Conservation (phyloP, 352 stramenopile genomes). For the Phytopythium litorale region DNA sequence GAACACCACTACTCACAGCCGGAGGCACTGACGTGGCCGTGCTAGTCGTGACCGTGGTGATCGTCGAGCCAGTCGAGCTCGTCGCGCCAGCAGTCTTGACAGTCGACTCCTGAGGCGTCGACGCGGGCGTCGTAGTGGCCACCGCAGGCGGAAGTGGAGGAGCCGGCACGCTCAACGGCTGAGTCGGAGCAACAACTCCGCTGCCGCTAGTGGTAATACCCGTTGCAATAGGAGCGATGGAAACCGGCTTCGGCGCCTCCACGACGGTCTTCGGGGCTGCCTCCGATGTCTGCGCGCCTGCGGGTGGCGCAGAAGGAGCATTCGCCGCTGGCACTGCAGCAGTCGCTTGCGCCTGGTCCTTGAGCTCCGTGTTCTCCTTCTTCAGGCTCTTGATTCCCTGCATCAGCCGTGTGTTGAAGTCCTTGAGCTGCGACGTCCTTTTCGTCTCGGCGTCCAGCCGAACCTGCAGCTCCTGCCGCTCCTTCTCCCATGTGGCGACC, state of each 20-base stretch:
- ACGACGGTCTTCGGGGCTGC: background rate
- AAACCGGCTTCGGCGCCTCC: constrained; percentile 11
- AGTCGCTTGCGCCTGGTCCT: constrained; percentile 30
- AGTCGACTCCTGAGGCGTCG: background rate
- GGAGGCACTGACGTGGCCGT: background rate
- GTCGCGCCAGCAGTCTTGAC: background rate
- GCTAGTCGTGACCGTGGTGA: background rate
- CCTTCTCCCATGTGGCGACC: constrained; percentile 46
- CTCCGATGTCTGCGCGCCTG: constrained; percentile 7
- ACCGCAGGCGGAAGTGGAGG: background rate
- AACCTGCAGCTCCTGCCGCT: constrained; percentile 48
- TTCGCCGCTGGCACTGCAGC: background rate
- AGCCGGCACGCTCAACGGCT: background rate
- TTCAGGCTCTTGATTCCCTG: constrained; percentile 63
- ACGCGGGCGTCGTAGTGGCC: background rate
- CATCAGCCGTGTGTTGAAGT: constrained; percentile 70
- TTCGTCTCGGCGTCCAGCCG: constrained; percentile 65
- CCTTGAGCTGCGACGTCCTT: constrained; percentile 62
- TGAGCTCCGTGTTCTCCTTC: constrained; percentile 75
- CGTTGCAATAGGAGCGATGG: constrained; percentile 2
- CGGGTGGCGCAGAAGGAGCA: constrained; percentile 11
- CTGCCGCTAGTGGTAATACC: background rate
- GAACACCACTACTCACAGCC: background rate
- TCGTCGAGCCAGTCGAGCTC: background rate
- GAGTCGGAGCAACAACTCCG: background rate